Evolutionary conservation across 805 yeast species (phyloP), one percentile per base, ranked within the genome.

Genomic region (Metschnikowia gelsemii): DNA sequence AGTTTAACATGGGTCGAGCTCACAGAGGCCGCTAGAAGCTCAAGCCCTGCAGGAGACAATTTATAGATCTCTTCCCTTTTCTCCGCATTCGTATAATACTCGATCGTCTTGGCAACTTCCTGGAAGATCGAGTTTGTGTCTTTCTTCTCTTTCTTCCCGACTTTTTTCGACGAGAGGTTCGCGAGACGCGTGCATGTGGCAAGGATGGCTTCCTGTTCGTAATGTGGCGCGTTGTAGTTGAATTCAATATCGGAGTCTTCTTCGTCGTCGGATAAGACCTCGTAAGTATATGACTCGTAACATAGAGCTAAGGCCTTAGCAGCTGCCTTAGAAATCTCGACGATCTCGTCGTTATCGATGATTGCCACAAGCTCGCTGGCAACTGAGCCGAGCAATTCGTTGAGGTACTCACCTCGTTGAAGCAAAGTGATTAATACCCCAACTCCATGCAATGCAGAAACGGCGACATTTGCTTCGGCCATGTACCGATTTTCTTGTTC

Each of bases 111-210:
- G 29, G 73, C 58, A 14, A 80, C 78, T 45, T 82, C 84, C 54
- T 81, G 68, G 58, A 81, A 79, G 1, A 82, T 68, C 1, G 86
- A 75, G 46, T 78, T 77, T 19, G 78, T 67, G 27, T 75, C 79
- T 45, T 73, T 75, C 56, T 79, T 82, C 46, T 80, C 86, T 54
- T 76, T 79, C 50, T 83, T 83, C 20, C 82, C 75, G 3, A 80
- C 56, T 38, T 71, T 76, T 43, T 80, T 80, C 4, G 81, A 66
- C 0, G 84, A 76, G 17, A 76, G 72, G 31, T 70, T 73, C 1
- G 76, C 62, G 31, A 81, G 62, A 25, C 69, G 61, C 19, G 66
- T 64, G 22, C 78, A 57, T 3, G 65, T 64, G 16, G 59, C 54
- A 22, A 65, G 57, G 8, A 80, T 52, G 19, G 73, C 74, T 35